Percentiles rank a stretch among this genome's conserved stretches.
These are phyloP conservation scores for Myriosclerotinia scirpicola DNA, from an alignment of 2,329 filamentous ascomycete genomes.

Conservation along the genomic window DNA sequence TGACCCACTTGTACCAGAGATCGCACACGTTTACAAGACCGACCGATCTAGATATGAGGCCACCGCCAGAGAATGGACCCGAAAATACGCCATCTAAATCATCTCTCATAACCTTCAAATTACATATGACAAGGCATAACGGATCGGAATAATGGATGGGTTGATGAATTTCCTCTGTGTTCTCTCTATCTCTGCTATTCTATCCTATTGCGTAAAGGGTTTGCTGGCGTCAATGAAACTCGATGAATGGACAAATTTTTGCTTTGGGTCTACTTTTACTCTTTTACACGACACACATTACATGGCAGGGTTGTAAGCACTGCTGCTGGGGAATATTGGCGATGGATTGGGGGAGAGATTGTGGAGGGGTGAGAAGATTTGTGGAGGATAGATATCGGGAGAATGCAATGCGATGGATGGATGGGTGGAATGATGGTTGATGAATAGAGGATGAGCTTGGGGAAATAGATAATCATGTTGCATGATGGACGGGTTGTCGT, in stretches of 20 bases:
- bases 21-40: constrained; percentile 99
- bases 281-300: constrained; percentile 26
- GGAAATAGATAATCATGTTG: constrained; percentile 17
- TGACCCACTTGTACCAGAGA: constrained; percentile 97
- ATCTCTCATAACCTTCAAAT: constrained; percentile 15
- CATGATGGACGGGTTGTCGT: constrained; percentile 19
- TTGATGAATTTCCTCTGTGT: constrained; percentile 31
- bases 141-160: constrained; percentile 21
- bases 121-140: constrained; percentile 19
- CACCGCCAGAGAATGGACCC: constrained; percentile 95
- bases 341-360: constrained; percentile 8
- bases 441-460: constrained; percentile 9
- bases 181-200: constrained; percentile 25
- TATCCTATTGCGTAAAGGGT: constrained; percentile 31
- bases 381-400: constrained; percentile 22
- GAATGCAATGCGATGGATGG: constrained; percentile 20
- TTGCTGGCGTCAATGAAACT: constrained; percentile 36
- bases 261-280: constrained; percentile 27
- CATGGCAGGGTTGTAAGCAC: background rate
- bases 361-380: constrained; percentile 4
- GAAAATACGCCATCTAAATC: constrained; percentile 91
- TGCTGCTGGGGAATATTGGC: constrained; percentile 17
- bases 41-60: constrained; percentile 94
- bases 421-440: constrained; percentile 21
- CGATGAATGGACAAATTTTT: constrained; percentile 24